Evolutionary conservation across 2,329 filamentous ascomycete genomes (phyloP), one percentile per base, ranked within the genome.

Genomic region (Didymella pomorum): DNA sequence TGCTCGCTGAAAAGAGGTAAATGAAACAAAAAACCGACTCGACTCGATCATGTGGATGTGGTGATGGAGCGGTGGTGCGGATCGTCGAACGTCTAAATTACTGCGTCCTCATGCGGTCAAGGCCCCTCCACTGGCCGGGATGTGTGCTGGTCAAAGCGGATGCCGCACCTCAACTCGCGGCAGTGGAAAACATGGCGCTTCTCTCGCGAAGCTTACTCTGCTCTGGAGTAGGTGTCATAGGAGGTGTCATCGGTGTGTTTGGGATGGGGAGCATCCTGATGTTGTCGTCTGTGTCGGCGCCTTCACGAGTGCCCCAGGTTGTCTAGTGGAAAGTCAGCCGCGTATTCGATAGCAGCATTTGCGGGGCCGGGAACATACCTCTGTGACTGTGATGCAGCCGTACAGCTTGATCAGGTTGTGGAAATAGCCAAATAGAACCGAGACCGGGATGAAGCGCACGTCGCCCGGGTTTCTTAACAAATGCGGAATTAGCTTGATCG

Each of bases 391-490:
- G 66, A 89, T 82, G 61, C 93, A 83, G 39, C 94, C 93, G 72
- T 94, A 94, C 63, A 96, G 83, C 82, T 97, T 97, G 83, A 98
- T 93, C 61, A 93, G 78, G 61, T 93, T 92, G 76, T 98, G 94
- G 70, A 96, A 90, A 79, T 95, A 97, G 49, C 94, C 94, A 78
- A 97, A 98, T 14, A 92, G 62, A 68, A 97, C 87, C 37, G 93
- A 96, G n/a, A 94, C 82, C 0, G 92, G 92, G 49, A 97, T 82
- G 72, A 91, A 90, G 41, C 91, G 73, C 63, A 96, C 79, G 75
- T 97, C 94, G 67, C 85, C 85, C 4, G 94, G 93, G 77, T 96
- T 91, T 64, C 91, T 89, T 70, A 89, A 84, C 79, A 96, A 95
- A 69, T 97, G 88, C 10, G 91, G 93, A 69, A 95, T 80, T 53